Percentiles rank a stretch among this genome's conserved stretches.
These are phyloP conservation scores for Curvularia sp. DNA, from an alignment of 2,329 filamentous ascomycete species.

Conservation along the genomic window DNA sequence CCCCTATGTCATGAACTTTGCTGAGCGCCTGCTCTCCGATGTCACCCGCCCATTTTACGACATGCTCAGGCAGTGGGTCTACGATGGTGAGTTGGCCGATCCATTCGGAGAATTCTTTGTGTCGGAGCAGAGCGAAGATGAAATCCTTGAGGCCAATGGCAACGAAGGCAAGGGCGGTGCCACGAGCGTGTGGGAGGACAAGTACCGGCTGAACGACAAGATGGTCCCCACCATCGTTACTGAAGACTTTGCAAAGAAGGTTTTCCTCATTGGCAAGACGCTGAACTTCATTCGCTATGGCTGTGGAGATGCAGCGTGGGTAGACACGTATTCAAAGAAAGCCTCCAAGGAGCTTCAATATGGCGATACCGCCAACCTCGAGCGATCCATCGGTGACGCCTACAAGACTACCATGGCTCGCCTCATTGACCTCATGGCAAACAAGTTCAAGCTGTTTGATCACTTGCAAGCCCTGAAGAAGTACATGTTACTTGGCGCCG, in stretches of 20 bases:
- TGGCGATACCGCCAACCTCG: slow-evolving; percentile 88
- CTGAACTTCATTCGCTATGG: slow-evolving; percentile 98
- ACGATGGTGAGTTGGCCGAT: slow-evolving; percentile 96
- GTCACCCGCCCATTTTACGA: slow-evolving; percentile 96
- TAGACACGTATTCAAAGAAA: slow-evolving; percentile 91
- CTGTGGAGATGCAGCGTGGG: slow-evolving; percentile 92
- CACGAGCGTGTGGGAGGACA: slow-evolving; percentile 97
- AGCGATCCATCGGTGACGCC: slow-evolving; percentile 93
- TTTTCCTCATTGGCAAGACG: slow-evolving; percentile 96
- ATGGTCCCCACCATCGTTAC: slow-evolving; percentile 96
- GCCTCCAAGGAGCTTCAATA: slow-evolving; percentile 92
- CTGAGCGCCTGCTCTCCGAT: slow-evolving; percentile 83
- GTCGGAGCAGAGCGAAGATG: slow-evolving; percentile 72
- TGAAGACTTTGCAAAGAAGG: slow-evolving; percentile 90
- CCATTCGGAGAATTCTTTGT: slow-evolving; percentile 97
- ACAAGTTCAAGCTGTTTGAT: slow-evolving; percentile 93
- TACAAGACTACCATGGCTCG: slow-evolving; percentile 98
- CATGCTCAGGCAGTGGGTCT: slow-evolving; percentile 96
- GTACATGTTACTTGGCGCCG: slow-evolving; percentile 92
- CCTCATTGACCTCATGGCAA: slow-evolving; percentile 89
- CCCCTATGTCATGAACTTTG: slow-evolving; percentile 91
- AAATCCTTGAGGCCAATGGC: slow-evolving; percentile 48
- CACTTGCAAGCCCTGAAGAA: slow-evolving; percentile 92
- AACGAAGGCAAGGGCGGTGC: slow-evolving; percentile 63
- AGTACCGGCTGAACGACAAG: slow-evolving; percentile 82